Conservation (phyloP, 139 green algal genomes). For the Chlorella sp. region DNA sequence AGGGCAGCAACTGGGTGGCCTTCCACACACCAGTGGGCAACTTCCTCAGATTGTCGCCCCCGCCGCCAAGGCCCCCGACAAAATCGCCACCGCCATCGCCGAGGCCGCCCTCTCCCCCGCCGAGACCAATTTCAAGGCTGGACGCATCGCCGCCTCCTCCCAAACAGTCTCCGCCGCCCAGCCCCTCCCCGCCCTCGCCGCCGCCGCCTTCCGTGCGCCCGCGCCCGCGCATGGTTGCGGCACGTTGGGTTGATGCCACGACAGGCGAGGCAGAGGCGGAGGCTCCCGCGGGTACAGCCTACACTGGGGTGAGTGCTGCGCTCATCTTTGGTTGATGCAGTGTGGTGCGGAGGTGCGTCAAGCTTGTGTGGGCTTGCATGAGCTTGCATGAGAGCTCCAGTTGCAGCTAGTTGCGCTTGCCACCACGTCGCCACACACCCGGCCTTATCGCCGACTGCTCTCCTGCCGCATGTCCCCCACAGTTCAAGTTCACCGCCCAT, state of each 20-base stretch:
- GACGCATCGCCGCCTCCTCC: neutral
- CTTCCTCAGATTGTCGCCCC: neutral
- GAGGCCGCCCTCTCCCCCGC: neutral
- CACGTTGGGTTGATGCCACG: too few relatives aligned
- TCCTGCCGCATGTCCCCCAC: too few relatives aligned
- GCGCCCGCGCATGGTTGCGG: neutral
- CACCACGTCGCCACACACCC: too few relatives aligned
- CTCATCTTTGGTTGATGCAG: too few relatives aligned
- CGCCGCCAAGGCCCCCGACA: neutral
- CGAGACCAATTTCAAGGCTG: neutral
- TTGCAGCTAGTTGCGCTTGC: too few relatives aligned
- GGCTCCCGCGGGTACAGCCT: neutral
- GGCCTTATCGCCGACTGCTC: too few relatives aligned
- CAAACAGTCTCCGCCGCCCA: neutral
- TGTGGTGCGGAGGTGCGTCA: too few relatives aligned
- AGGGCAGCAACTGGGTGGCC: constrained; percentile 9
- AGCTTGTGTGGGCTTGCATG: too few relatives aligned
- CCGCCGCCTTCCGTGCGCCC: neutral
- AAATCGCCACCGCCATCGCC: neutral
- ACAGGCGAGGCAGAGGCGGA: too few relatives aligned
- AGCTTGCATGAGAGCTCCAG: too few relatives aligned
- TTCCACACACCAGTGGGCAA: neutral
- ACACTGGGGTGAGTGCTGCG: neutral
- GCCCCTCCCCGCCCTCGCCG: neutral
- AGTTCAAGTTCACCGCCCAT: too few relatives aligned